Base-by-base conservation (phyloP, 441 rosid genomes). In the Pelargonium myrrhifolium region DNA sequence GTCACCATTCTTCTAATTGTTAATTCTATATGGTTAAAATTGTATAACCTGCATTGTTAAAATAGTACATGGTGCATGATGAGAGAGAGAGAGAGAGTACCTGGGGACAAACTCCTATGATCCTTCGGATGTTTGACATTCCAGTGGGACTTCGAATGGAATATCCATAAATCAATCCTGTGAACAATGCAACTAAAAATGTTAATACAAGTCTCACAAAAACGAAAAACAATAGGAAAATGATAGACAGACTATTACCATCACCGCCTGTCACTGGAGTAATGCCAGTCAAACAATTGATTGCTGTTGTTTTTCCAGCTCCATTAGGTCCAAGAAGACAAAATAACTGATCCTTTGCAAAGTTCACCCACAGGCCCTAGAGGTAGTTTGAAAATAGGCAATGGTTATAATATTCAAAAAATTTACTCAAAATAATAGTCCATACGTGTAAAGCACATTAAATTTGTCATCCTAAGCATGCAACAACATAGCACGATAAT, bases 281-380 rank as follows among this genome's bases (percentile, higher is more conserved):
- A 74, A 91, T 79, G 58, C 99, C 99, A 21, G 97, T 93, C 78
- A 91, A 81, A 76, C 99, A 93, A 72, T 84, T 89, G 65, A 93
- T 93, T 42, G 85, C 76, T 68, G 99, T 91, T 56, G 99, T 93
- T 78, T 93, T 93, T 74, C 99, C 99, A 21, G 96, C 99, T 40
- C 99, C 99, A 68, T 93, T 93, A 53, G 97, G 97, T 67, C 99
- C 99, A 62, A 93, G 97, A 70, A 93, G 92, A 82, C 99, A 93
- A 76, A 93, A 93, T 51, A 90, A 75, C 71, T 93, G 96, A 79
- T 93, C 90, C 78, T 88, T 84, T 10, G 87, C 78, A 67, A 89
- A 83, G 79, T 89, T 93, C 78, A 89, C 71, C 93, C 96, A 93
- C 70, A 93, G 72, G 12, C 89, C 97, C 99, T 94, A 81, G 64